Evolutionary conservation across 129 eudicot species (phyloP), one percentile per base, ranked within the genome.

Genomic region (Ambrosia artemisiifolia): DNA sequence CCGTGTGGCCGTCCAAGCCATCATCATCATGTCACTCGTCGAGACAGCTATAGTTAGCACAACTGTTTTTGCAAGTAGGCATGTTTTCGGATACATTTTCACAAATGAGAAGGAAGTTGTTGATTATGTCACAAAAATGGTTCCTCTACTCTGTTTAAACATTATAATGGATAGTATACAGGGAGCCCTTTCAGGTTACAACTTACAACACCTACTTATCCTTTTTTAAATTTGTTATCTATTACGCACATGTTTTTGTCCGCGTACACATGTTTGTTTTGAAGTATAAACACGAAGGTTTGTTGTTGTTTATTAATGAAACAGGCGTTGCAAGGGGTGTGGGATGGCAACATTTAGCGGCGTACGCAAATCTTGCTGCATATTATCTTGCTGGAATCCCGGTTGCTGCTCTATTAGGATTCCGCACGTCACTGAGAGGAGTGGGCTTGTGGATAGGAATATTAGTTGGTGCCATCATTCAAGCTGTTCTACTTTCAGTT

Each of bases 321-420:
- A 5, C 49, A 80, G 84, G 84, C 43, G 78, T 84, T 43, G 88
- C 88, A n/a, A 81, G 89, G 75, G 89, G 89, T 14, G 83, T 84
- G 42, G 89, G 89, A 40, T 85, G 89, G 89, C 89, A 85, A 24
- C 89, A 85, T 61, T 20, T 85, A 59, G 89, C 86, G 66, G 89
- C 89, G 10, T 85, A 81, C 56, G 84, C 64, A 32, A 85, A 85
- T 85, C 84, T 85, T 66, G 84, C 71, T 14, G 83, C 89, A 13
- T 85, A 75, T 75, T 85, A 85, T 70, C 86, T 81, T 18, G 71
- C 73, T 67, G 89, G 89, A 55, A 85, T 85, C 59, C 89, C 89
- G 3, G 75, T 81, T 66, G 84, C 89, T 33, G 82, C 70, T 34
- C 24, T 63, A 16, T 63, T 85, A 46, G 83, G 76, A 4, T 85